Base-by-base conservation (phyloP, 2,329 filamentous ascomycete genomes). In the Ascosphaera apis region DNA sequence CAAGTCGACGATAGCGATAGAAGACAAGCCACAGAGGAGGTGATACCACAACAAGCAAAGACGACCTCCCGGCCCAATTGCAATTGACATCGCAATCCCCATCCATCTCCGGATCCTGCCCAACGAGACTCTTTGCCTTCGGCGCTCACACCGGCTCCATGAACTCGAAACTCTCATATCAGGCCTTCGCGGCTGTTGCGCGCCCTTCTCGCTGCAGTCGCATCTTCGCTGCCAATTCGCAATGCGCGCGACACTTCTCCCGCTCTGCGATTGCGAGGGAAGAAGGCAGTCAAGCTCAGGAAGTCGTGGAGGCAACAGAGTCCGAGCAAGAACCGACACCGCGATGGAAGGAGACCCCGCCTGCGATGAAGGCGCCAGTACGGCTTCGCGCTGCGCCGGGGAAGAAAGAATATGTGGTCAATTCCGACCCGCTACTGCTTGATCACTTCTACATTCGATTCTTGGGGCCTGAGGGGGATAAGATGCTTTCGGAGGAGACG, bases 401-500 rank as follows among this genome's bases (percentile, higher is more conserved):
- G 35, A 46, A 49, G 36, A 46, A 46, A 15, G 42, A 48, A 53
- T 49, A 86, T 70, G 68, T 51, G 51, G 46, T 83, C 53, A 95
- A 95, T 56, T 65, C 69, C 15, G 72, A 84, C 49, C 79, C 80
- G 7, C 63, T 61, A 44, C 63, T 65, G 48, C 63, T 98, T 37
- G 77, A 95, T 52, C 62, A 68, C 34, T 77, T 82, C 54, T 91
- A 93, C 55, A 65, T 68, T 44, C 64, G 65, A 36, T 67, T 95
- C 45, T 59, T 95, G 37, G 86, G 84, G 4, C 63, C 62, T 33
- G 72, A 67, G 33, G 80, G 79, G 39, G 69, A 78, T 45, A 69
- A 67, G 46, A 54, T 88, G 53, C 63, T 98, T 39, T 74, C 77
- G 2, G 84, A 93, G 12, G 86, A 98, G 59, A 65, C 88, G 42